Evolutionary conservation across 202 grass and related monocot genomes (phyloP), one percentile per base, ranked within the genome.

Genomic region (Tripidium arundinaceum): DNA sequence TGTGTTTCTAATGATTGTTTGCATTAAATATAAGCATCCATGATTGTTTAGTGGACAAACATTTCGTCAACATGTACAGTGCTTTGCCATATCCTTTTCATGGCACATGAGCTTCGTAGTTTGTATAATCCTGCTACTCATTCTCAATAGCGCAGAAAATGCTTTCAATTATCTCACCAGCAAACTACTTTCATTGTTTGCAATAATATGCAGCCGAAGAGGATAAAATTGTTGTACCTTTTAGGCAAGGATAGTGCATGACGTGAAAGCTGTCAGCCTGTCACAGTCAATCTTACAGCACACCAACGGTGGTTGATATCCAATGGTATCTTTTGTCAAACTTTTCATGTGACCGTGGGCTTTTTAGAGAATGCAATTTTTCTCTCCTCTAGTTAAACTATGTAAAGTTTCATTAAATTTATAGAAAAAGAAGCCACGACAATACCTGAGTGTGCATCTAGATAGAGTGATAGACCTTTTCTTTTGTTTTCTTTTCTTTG

Each of bases 181-280:
- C 19, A 50, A 50, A n/a, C 15, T 33, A 49, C 26, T 50, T 49
- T 26, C 68, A 4, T 47, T 34, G 6, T 21, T 6, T 54, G 7
- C 11, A 52, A 79, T 52, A 79, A 66, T 36, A 6, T 67, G 3
- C 43, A 52, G 36, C 58, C 2, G 11, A 12, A 38, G 49, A 74
- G 11, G 40, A 47, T 33, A 46, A 36, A 36, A 6, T 55, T 26
- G 4, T 54, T 18, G 14, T 52, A 38, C 14, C 69, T 63, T 50
- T 79, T 18, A n/a, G 13, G 39, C 41, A 18, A 16, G 55, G 69
- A 52, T n/a, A 27, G 4, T 40, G 29, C 39, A 40, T 24, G 50
- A 21, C 2, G 62, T 6, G 77, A 86, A 50, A 75, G 40, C 7
- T 61, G 71, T 81, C 78, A 27, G 3, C 54, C 54, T 58, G 54